These are phyloP conservation scores for Ilyonectria sp. DNA, from an alignment of 2,329 filamentous ascomycete genomes.

Conservation along the genomic window DNA sequence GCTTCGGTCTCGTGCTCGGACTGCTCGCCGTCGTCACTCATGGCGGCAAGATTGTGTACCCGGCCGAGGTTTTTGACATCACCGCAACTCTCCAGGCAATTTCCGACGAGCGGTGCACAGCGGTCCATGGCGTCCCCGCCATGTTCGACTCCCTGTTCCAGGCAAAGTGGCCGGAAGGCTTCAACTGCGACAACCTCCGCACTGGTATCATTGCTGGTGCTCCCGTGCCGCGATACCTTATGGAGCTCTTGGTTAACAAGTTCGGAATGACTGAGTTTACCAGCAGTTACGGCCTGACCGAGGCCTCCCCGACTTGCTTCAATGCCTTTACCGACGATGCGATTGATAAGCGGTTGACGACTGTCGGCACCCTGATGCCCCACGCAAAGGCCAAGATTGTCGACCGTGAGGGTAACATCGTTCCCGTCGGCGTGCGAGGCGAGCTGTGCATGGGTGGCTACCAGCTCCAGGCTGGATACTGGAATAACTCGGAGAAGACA, in stretches of 20 bases:
- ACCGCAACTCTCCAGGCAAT: conserved; percentile 77
- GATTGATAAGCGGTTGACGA: conserved; percentile 76
- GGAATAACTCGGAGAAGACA: conserved; percentile 82
- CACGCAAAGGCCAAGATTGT: conserved; percentile 85
- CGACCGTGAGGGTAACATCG: conserved; percentile 74
- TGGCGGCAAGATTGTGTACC: conserved; percentile 83
- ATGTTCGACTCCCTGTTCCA: conserved; percentile 83
- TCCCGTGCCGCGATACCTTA: conserved; percentile 81
- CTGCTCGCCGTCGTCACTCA: conserved; percentile 81
- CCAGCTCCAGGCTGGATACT: conserved; percentile 78
- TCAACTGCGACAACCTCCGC: conserved; percentile 69
- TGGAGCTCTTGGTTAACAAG: conserved; percentile 79
- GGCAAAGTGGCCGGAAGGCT: conserved; percentile 57
- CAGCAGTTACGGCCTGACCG: conserved; percentile 80
- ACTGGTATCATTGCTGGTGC: conserved; percentile 87
- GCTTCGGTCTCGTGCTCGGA: conserved; percentile 85
- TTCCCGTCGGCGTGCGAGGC: conserved; percentile 78
- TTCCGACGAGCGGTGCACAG: conserved; percentile 78
- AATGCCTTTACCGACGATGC: conserved; percentile 83
- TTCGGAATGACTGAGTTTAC: conserved; percentile 84
- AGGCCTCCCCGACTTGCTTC: conserved; percentile 85
- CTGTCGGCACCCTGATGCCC: conserved; percentile 83
- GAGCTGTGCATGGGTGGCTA: conserved; percentile 87
- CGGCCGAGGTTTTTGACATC: conserved; percentile 81
- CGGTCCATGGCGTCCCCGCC: conserved; percentile 84